Percentiles rank a stretch among this genome's conserved stretches.
These are phyloP conservation scores for Beauveria pseudobassiana DNA, from an alignment of 2,329 filamentous ascomycete genomes.

Conservation along the genomic window DNA sequence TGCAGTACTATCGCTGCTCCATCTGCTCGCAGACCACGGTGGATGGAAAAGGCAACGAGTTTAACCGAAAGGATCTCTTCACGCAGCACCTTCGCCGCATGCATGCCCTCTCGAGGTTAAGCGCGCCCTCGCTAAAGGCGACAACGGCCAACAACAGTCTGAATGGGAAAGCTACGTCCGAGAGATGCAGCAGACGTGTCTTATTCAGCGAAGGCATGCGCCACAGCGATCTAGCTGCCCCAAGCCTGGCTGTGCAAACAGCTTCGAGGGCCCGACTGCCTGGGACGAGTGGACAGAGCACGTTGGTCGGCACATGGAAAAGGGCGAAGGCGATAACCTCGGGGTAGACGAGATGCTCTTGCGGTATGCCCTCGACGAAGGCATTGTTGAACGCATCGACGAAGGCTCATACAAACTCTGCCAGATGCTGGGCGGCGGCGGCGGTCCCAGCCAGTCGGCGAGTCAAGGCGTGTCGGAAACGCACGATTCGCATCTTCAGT, in stretches of 20 bases:
- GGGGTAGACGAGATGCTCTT: constrained; percentile 51
- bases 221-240: constrained; percentile 67
- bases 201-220: constrained; percentile 59
- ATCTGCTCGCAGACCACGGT: constrained; percentile 46
- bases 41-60: constrained; percentile 58
- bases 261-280: constrained; percentile 63
- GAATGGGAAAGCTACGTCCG: constrained; percentile 61
- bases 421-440: constrained; percentile 12
- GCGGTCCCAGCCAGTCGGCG: constrained; percentile 5
- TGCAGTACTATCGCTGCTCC: constrained; percentile 58
- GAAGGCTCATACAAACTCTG: background rate
- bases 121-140: constrained; percentile 47
- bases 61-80: constrained; percentile 94
- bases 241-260: constrained; percentile 60
- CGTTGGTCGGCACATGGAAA: constrained; percentile 82
- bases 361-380: constrained; percentile 55
- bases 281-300: constrained; percentile 95
- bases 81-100: constrained; percentile 90
- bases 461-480: constrained; percentile 20
- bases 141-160: constrained; percentile 45
- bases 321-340: constrained; percentile 50
- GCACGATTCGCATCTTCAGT: constrained; percentile 14
- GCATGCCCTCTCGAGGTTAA: constrained; percentile 67
- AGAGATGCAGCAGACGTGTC: constrained; percentile 67
- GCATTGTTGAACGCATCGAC: constrained; percentile 53